Percentiles rank a stretch among this genome's conserved stretches.
Conservation (phyloP, 768 basidiomycete genomes). For the Neoboletus magnificus region DNA sequence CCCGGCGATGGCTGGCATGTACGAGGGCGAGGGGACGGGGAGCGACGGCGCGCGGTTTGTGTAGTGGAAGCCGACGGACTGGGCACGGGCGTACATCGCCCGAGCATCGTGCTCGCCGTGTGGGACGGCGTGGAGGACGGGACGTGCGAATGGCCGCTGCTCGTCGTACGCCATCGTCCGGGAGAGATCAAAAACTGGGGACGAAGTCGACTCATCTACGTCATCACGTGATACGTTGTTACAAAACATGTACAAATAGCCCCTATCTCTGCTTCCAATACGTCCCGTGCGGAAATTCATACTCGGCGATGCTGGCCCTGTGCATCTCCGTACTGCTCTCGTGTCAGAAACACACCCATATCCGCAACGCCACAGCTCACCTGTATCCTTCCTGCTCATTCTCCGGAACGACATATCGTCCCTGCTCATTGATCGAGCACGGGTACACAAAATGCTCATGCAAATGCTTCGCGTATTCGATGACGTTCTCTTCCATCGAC, state of each 20-base stretch:
- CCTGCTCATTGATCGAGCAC: slow-evolving; percentile 78
- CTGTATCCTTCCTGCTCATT: slow-evolving; percentile 74
- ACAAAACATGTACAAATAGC: slow-evolving; percentile 21
- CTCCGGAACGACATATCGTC: slow-evolving; percentile 80
- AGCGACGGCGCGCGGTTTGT: neutral
- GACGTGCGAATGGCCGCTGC: slow-evolving; percentile 9
- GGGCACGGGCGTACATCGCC: neutral
- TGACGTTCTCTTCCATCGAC: slow-evolving; percentile 86
- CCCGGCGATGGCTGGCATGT: too few relatives aligned
- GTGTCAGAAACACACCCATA: slow-evolving; percentile 1
- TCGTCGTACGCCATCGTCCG: slow-evolving; percentile 26
- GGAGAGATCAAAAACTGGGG: slow-evolving; percentile 5
- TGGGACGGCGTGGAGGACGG: too few relatives aligned
- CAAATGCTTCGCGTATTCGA: slow-evolving; percentile 82
- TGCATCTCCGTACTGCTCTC: slow-evolving; percentile 73
- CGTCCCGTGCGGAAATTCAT: slow-evolving; percentile 72
- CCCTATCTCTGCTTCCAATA: slow-evolving; percentile 12
- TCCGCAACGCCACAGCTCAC: slow-evolving; percentile 8
- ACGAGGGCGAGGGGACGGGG: slow-evolving; percentile 1
- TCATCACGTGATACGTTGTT: slow-evolving; percentile 12
- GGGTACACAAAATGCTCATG: slow-evolving; percentile 89
- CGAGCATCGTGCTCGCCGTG: slow-evolving; percentile 10
- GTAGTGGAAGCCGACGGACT: slow-evolving; percentile 23
- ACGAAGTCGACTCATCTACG: neutral
- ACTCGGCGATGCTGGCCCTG: slow-evolving; percentile 70